Evolutionary conservation across 768 basidiomycete genomes (phyloP).

Genomic region (Russula vinacea): DNA sequence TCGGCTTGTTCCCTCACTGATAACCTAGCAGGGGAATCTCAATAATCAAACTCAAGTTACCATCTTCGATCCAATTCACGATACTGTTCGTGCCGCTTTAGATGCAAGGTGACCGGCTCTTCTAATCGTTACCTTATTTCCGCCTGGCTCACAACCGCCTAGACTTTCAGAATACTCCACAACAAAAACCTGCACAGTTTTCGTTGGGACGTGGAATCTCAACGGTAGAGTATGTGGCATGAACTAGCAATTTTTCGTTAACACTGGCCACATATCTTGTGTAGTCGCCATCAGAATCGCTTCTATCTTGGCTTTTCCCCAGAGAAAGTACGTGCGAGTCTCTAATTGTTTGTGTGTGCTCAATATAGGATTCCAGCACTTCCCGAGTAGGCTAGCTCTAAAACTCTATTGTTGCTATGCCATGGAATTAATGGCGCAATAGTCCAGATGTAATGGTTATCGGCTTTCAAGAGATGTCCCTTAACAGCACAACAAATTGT

Average conservation of each 20-base stretch:
- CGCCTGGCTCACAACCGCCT: slow-evolving; percentile 9
- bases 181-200: slow-evolving; percentile 65
- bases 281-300: slow-evolving; percentile 78
- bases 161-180: slow-evolving; percentile 85
- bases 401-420: background rate
- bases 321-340: slow-evolving; percentile 55
- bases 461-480: slow-evolving; percentile 93
- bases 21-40: slow-evolving; percentile 78
- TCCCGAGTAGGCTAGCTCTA: slow-evolving; percentile 45
- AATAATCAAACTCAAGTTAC: slow-evolving; percentile 82
- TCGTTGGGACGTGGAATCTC: slow-evolving; percentile 93
- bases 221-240: slow-evolving; percentile 69
- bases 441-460: slow-evolving; percentile 89
- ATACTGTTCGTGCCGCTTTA: slow-evolving; percentile 72
- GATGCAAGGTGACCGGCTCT: slow-evolving; percentile 55
- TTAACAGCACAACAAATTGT: slow-evolving; percentile 97
- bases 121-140: background rate
- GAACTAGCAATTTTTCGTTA: background rate
- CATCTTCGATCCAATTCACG: slow-evolving; percentile 92
- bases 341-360: background rate
- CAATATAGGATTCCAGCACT: slow-evolving; percentile 33
- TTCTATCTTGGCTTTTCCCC: slow-evolving; percentile 91
- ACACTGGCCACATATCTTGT: slow-evolving; percentile 12
- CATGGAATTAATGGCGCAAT: background rate
- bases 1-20: background rate